Evolutionary conservation across 2,329 filamentous ascomycete species (phyloP), one percentile per base, ranked within the genome.

Genomic region (Fusarium siculi): DNA sequence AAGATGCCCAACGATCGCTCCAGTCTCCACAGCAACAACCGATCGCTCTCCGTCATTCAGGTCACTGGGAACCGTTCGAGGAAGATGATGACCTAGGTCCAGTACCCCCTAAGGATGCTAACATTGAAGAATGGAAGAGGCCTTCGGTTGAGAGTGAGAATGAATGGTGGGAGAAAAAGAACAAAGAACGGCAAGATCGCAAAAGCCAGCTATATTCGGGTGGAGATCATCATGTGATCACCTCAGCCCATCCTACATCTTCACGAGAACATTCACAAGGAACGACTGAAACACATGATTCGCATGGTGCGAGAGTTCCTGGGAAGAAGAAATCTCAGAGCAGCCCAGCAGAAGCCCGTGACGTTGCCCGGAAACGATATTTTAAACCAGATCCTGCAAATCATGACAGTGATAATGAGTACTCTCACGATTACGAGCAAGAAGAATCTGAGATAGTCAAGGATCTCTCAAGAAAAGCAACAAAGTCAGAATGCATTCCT

Each of bases 391-490:
- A 9, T 2, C 4, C 49, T 25, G 3, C 9, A 10, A 19, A 11
- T 10, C 15, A 36, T 11, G 7, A 16, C 12, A 14, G 12, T n/a
- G 12, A n/a, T 7, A 5, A 53, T 9, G 0, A 12, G 12, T 7
- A 14, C n/a, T 52, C 21, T 14, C 21, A 32, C 10, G 12, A 21
- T 25, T 5, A 25, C n/a, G 16, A 21, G 21, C 25, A 36, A 4
- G 18, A 19, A 12, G 4, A 30, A 1, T 0, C 18, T 7, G 12
- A 7, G 23, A 9, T 2, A 15, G 19, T 5, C 4, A 28, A 28
- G 14, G 5, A 18, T 46, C 4, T 12, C 46, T 16, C 19, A 12
- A 30, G 14, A n/a, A n/a, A 49, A 0, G 4, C 6, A 6, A n/a
- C 9, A 5, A 30, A 49, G 9, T 11, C 19, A 6, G 7, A 16